These are phyloP conservation scores for Apiospora saccharicola DNA, from an alignment of 2,329 filamentous ascomycete genomes.

Conservation along the genomic window DNA sequence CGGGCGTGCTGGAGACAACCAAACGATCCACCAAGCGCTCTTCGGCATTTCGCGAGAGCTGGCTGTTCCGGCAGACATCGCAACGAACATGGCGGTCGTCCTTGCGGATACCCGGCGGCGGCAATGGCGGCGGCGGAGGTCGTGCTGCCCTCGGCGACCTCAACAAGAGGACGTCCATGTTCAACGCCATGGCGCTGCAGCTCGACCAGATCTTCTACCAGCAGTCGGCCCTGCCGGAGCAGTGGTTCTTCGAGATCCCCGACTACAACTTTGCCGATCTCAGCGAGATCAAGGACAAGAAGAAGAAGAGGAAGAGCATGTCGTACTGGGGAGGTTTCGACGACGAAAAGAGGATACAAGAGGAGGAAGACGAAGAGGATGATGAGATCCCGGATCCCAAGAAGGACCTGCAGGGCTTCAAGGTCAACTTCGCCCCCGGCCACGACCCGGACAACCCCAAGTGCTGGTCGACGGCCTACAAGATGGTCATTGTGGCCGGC, in stretches of 20 bases:
- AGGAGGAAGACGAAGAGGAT: background rate
- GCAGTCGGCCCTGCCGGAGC: constrained; percentile 31
- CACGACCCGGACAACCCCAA: constrained; percentile 61
- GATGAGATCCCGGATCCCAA: constrained; percentile 4
- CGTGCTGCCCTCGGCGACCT: background rate
- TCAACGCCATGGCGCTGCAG: background rate
- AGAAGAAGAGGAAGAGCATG: no score
- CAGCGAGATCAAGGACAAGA: constrained; percentile 1
- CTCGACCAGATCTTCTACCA: constrained; percentile 31
- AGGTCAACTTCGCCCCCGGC: constrained; percentile 65
- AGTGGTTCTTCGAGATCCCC: constrained; percentile 33
- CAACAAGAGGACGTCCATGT: background rate
- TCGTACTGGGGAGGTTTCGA: background rate
- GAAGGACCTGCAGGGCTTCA: constrained; percentile 49
- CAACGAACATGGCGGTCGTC: background rate
- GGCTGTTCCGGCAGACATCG: background rate
- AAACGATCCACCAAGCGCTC: background rate
- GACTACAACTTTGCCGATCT: constrained; percentile 32
- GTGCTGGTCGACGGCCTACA: constrained; percentile 58
- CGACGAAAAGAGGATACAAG: background rate
- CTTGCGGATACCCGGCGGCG: background rate
- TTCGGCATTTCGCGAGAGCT: background rate
- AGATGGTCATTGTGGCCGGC: background rate
- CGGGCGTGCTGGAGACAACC: background rate
- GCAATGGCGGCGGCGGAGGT: background rate